Evolutionary conservation across 2,329 filamentous ascomycete genomes (phyloP).

Genomic region (Cercospora sp.): DNA sequence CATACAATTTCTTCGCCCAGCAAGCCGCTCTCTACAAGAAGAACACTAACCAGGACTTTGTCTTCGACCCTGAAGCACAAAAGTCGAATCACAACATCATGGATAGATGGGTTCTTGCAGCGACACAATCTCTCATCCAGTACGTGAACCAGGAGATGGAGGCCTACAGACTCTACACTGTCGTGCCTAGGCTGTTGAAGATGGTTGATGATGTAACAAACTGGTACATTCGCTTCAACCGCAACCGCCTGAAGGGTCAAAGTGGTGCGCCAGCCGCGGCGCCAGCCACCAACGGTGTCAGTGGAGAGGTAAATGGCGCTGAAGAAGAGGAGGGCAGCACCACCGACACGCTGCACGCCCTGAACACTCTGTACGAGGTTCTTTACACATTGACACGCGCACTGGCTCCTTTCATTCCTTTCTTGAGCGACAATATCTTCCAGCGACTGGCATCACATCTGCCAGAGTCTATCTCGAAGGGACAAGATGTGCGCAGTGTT

Average conservation of each 20-base stretch:
- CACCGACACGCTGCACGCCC: constrained; percentile 81
- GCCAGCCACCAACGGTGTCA: constrained; percentile 24
- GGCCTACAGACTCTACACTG: constrained; percentile 72
- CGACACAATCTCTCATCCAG: constrained; percentile 83
- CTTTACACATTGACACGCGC: constrained; percentile 84
- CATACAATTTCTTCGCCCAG: constrained; percentile 92
- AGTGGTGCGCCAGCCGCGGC: constrained; percentile 23
- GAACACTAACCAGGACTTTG: constrained; percentile 71
- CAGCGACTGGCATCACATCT: constrained; percentile 78
- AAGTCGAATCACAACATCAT: constrained; percentile 84
- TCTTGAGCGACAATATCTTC: constrained; percentile 94
- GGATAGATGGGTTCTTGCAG: constrained; percentile 93
- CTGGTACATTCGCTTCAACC: constrained; percentile 97
- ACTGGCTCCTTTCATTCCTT: constrained; percentile 91
- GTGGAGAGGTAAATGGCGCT: constrained; percentile 25
- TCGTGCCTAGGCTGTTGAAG: constrained; percentile 71
- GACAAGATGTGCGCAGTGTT: constrained; percentile 77
- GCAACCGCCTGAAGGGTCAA: constrained; percentile 78
- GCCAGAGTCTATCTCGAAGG: constrained; percentile 63
- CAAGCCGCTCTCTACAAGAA: constrained; percentile 87
- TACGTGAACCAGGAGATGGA: constrained; percentile 94
- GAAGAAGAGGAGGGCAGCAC: constrained; percentile 65
- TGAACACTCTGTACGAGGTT: constrained; percentile 93
- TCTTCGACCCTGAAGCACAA: constrained; percentile 74
- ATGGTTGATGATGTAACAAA: constrained; percentile 96